A percentile compares a stretch with the other conserved stretches of the same genome.
Conservation (phyloP, 2,329 filamentous ascomycete species). For the Thelonectria olida region DNA sequence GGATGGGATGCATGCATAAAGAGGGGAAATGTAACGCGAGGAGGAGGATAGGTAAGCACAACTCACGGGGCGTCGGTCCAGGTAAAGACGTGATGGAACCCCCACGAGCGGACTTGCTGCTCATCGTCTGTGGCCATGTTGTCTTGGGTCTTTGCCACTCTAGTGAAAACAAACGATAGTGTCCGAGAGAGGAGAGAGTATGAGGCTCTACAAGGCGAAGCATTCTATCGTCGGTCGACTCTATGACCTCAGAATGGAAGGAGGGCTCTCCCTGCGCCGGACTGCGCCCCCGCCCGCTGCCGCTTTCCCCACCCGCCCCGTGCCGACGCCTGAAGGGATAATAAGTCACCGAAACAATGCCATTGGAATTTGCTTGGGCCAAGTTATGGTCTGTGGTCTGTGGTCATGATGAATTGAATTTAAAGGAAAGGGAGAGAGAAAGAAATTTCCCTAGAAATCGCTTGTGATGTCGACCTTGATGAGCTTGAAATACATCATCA, state of each 20-base stretch:
- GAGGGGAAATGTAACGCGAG: background rate
- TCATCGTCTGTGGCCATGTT: constrained; percentile 9
- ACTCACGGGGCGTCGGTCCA: constrained; percentile 77
- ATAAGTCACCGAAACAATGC: background rate
- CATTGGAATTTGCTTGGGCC: background rate
- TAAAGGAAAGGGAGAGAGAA: no score
- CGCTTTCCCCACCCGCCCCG: constrained; percentile 23
- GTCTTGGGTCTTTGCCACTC: background rate
- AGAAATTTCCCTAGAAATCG: no score
- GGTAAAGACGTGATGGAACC: constrained; percentile 74
- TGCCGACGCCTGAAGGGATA: constrained; percentile 7
- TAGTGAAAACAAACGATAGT: background rate
- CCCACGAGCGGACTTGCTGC: constrained; percentile 72
- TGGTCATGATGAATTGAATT: background rate
- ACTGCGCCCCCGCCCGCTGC: constrained; percentile 27
- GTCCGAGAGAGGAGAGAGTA: background rate
- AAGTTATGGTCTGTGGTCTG: background rate
- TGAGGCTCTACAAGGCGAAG: background rate
- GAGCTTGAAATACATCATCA: no score
- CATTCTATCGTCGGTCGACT: background rate
- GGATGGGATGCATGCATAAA: background rate
- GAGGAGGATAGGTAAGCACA: background rate
- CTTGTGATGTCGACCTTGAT: no score
- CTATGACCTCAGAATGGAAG: no score
- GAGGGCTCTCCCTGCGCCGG: constrained; percentile 2